phyloP scores from a whole-genome alignment of 2,329 filamentous ascomycete species.

The Nectriaceae sp. region DNA sequence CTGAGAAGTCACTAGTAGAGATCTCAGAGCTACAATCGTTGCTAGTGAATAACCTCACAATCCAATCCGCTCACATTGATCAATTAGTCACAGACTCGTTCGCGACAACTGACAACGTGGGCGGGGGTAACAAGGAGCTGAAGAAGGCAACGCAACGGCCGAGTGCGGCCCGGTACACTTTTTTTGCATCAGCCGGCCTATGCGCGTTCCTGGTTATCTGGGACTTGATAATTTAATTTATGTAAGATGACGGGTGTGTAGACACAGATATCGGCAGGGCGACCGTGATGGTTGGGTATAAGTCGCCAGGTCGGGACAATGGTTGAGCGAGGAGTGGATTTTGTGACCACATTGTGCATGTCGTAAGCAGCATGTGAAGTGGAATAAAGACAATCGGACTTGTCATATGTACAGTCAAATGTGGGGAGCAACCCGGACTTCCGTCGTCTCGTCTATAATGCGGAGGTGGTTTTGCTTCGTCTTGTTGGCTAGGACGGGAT shows the following conservation, averaged over 20 bases:
- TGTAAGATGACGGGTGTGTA: constrained; percentile 1
- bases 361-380: constrained; percentile 10
- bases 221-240: constrained; percentile 64
- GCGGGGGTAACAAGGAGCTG: constrained; percentile 86
- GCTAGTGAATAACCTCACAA: constrained; percentile 80
- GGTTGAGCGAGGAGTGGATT: background rate
- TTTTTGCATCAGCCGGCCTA: constrained; percentile 76
- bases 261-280: constrained; percentile 5
- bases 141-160: constrained; percentile 76
- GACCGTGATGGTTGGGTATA: background rate
- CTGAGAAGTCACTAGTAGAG: constrained; percentile 87
- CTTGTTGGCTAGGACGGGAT: background rate
- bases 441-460: background rate
- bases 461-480: background rate
- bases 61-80: constrained; percentile 86
- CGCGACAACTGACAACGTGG: constrained; percentile 82
- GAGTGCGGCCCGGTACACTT: constrained; percentile 75
- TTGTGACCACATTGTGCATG: constrained; percentile 9
- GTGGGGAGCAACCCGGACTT: constrained; percentile 11
- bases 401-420: constrained; percentile 5
- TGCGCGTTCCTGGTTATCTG: constrained; percentile 75
- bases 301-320: background rate
- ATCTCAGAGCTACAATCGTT: constrained; percentile 91
- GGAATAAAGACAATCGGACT: background rate
- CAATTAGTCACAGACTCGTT: constrained; percentile 84